A percentile compares a stretch with the other conserved stretches of the same genome.
These are phyloP conservation scores for Colletotrichum plurivorum DNA, from an alignment of 2,329 filamentous ascomycete genomes.

Conservation along the genomic window DNA sequence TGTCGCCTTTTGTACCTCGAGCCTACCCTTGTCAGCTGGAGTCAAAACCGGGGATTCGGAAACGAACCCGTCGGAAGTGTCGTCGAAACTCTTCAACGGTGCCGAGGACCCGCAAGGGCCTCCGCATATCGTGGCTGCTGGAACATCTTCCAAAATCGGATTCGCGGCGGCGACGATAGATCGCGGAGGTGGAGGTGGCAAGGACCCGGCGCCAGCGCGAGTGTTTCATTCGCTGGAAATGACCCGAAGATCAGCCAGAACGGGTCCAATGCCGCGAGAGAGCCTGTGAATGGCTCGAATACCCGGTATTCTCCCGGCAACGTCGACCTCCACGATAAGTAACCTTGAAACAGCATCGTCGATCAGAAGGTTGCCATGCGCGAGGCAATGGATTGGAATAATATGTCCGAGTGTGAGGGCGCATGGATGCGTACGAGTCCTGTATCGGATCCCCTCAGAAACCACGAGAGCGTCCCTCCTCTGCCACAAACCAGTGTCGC, in stretches of 20 bases:
- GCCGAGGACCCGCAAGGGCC: neutral
- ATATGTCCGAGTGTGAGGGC: too few relatives aligned
- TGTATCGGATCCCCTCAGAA: too few relatives aligned
- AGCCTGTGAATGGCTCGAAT: neutral
- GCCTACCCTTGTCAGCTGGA: neutral
- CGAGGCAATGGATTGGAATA: too few relatives aligned
- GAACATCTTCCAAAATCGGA: conserved; percentile 4
- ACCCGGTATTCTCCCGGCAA: neutral
- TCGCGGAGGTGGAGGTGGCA: neutral
- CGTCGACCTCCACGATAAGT: neutral
- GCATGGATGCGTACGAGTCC: too few relatives aligned
- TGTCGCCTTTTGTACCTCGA: neutral
- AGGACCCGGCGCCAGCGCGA: too few relatives aligned
- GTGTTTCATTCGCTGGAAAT: neutral
- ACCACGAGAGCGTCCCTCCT: too few relatives aligned
- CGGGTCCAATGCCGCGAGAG: neutral
- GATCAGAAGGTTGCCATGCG: neutral
- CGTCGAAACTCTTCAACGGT: neutral
- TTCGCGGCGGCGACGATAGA: neutral
- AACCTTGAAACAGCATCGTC: neutral
- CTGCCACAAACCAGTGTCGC: too few relatives aligned
- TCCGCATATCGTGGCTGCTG: neutral
- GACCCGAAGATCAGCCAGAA: neutral
- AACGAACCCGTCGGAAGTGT: neutral
- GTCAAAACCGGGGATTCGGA: neutral